phyloP scores from a whole-genome alignment of 108 stramenopile species.

The Skeletonema marinoi region DNA sequence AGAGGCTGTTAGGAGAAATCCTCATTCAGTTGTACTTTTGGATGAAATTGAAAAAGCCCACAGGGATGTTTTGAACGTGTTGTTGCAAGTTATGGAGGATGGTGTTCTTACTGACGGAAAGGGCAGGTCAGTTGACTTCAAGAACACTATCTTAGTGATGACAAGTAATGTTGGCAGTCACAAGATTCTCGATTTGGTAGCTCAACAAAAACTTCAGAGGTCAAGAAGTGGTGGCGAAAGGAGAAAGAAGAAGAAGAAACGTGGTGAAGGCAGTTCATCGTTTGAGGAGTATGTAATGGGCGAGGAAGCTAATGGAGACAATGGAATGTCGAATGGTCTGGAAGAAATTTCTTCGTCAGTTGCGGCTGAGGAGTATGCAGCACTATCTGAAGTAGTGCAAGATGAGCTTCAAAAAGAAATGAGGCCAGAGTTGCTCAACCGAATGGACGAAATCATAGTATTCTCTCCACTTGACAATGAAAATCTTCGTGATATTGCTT shows the following conservation, averaged over 20 bases:
- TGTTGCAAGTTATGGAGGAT: slow-evolving; percentile 97
- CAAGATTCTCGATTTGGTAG: slow-evolving; percentile 75
- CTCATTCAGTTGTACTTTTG: slow-evolving; percentile 96
- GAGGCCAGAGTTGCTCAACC: slow-evolving; percentile 97
- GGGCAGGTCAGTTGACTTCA: slow-evolving; percentile 95
- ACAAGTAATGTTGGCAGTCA: slow-evolving; percentile 96
- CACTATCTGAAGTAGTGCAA: slow-evolving; percentile 85
- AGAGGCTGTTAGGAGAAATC: slow-evolving; percentile 95
- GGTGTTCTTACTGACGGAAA: slow-evolving; percentile 97
- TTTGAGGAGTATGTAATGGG: slow-evolving; percentile 44
- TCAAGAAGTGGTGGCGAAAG: slow-evolving; percentile 9
- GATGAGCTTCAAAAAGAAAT: slow-evolving; percentile 88
- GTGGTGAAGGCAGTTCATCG: slow-evolving; percentile 26
- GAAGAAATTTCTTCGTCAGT: slow-evolving; percentile 13
- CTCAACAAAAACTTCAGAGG: slow-evolving; percentile 27
- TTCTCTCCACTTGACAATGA: slow-evolving; percentile 81
- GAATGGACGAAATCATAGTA: slow-evolving; percentile 98
- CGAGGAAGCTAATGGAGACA: slow-evolving; percentile 8
- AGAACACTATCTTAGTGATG: slow-evolving; percentile 94
- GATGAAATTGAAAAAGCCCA: slow-evolving; percentile 99
- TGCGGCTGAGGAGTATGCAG: slow-evolving; percentile 59
- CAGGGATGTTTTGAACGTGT: slow-evolving; percentile 95
- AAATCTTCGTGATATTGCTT: slow-evolving; percentile 80
- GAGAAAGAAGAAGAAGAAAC: slow-evolving; percentile 37
- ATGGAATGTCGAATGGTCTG: not conserved